These are phyloP conservation scores for Lichtheimia ornata DNA, from an alignment of 371 early-diverging fungal genomes.

Conservation along the genomic window DNA sequence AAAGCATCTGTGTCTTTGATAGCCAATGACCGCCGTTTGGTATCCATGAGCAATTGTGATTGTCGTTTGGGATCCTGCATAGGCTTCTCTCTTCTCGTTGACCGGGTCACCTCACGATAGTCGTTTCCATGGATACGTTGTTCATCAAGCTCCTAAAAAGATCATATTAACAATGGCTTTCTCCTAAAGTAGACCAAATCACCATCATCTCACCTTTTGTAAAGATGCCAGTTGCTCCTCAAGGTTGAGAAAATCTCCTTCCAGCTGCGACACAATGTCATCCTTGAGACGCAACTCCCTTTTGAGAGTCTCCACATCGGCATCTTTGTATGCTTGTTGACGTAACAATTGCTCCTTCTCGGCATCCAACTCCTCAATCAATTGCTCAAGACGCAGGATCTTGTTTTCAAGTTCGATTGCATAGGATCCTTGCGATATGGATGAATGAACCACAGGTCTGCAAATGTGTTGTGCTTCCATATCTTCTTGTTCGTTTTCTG, in stretches of 20 bases:
- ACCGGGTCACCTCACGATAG: no score
- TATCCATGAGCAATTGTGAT: constrained; percentile 53
- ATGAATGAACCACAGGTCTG: constrained; percentile 49
- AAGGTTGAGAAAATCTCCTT: constrained; percentile 47
- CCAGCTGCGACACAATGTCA: constrained; percentile 52
- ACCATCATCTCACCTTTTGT: constrained; percentile 39
- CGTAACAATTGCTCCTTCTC: constrained; percentile 39
- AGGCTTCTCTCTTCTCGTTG: constrained; percentile 2
- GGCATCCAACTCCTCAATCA: constrained; percentile 41
- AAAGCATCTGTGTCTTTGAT: constrained; percentile 46
- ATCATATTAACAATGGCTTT: not conserved
- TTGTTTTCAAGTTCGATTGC: constrained; percentile 48
- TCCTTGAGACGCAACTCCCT: constrained; percentile 51
- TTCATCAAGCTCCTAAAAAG: not conserved
- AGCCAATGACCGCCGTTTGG: constrained; percentile 48
- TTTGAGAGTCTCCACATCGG: constrained; percentile 48
- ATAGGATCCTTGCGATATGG: constrained; percentile 47
- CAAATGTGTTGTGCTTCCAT: constrained; percentile 55
- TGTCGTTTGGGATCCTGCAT: constrained; percentile 41
- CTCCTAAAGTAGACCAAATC: no score
- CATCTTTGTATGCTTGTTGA: constrained; percentile 41
- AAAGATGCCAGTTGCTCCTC: constrained; percentile 47
- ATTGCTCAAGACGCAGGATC: constrained; percentile 35
- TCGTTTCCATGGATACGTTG: not conserved
- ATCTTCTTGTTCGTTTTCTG: constrained; percentile 35